Percentiles rank a stretch among this genome's conserved stretches.
phyloP scores from a whole-genome alignment of 345 rosid species.

The Bruguiera sexangula region DNA sequence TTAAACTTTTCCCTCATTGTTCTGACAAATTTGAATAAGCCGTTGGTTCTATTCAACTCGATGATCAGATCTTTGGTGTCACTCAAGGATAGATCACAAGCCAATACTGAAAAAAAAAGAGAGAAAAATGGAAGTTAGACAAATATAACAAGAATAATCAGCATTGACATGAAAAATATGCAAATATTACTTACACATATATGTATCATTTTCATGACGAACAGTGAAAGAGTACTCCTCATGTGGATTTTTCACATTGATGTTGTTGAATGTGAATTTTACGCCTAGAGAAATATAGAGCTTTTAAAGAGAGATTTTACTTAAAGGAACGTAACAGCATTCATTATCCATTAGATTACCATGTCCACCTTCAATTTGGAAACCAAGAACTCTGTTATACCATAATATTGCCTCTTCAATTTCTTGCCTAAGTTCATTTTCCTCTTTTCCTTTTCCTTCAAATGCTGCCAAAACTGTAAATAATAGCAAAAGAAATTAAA shows the following conservation, averaged over 20 bases:
- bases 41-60: slow-evolving; percentile 81
- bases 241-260: slow-evolving; percentile 45
- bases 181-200: slow-evolving; percentile 49
- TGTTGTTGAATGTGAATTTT: slow-evolving; percentile 65
- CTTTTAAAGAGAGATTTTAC: slow-evolving; percentile 6
- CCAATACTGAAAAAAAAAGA: slow-evolving; percentile 57
- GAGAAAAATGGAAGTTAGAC: slow-evolving; percentile 5
- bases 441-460: slow-evolving; percentile 45
- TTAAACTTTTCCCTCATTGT: slow-evolving; percentile 74
- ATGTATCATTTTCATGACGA: slow-evolving; percentile 63
- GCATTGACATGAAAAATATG: neutral
- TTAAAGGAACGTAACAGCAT: neutral
- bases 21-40: slow-evolving; percentile 76
- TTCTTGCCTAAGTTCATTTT: slow-evolving; percentile 40
- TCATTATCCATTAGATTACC: slow-evolving; percentile 42
- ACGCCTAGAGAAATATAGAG: slow-evolving; percentile 54
- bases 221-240: slow-evolving; percentile 55
- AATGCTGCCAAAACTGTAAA: slow-evolving; percentile 37
- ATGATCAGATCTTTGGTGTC: slow-evolving; percentile 55
- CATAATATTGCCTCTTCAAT: slow-evolving; percentile 67
- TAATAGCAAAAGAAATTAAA: slow-evolving; percentile 5
- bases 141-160: slow-evolving; percentile 7
- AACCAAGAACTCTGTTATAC: slow-evolving; percentile 78
- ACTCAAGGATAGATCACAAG: slow-evolving; percentile 60
- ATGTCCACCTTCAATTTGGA: slow-evolving; percentile 73